Percentiles rank a stretch among this genome's conserved stretches.
Evolutionary conservation across 139 green algal genomes (phyloP).

Genomic region (Haematococcus lacustris): DNA sequence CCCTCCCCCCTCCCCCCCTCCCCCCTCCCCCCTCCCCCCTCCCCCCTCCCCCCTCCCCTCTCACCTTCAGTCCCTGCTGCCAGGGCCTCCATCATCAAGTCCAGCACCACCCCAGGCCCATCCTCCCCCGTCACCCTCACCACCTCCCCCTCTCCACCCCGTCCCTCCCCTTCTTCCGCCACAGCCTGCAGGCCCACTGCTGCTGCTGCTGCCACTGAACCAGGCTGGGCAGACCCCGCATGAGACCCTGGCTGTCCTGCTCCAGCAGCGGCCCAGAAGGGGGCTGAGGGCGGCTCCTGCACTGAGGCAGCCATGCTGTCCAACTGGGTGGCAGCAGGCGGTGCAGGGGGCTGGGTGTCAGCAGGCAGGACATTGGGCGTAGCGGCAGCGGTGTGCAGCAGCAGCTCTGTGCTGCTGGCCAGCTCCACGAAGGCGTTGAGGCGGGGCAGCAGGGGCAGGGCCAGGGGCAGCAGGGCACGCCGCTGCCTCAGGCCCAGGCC

Average conservation of each 20-base stretch:
- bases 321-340: background rate
- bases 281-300: too few species aligned
- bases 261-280: background rate
- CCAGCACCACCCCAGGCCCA: constrained; percentile 1
- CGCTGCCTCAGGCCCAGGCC: background rate
- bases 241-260: background rate
- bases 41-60: too few species aligned
- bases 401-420: background rate
- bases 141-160: background rate
- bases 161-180: background rate
- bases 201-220: background rate
- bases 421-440: too few species aligned
- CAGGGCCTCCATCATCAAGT: constrained; percentile 27
- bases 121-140: background rate
- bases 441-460: background rate
- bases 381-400: background rate
- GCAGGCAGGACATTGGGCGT: background rate
- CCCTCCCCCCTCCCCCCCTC: too few species aligned
- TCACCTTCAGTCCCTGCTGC: constrained; percentile 22
- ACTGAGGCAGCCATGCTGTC: background rate
- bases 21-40: too few species aligned
- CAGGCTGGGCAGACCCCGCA: background rate
- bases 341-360: background rate
- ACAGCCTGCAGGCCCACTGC: background rate
- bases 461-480: background rate